phyloP scores from a whole-genome alignment of 257 asterid genomes.

The Linaria vulgaris region DNA sequence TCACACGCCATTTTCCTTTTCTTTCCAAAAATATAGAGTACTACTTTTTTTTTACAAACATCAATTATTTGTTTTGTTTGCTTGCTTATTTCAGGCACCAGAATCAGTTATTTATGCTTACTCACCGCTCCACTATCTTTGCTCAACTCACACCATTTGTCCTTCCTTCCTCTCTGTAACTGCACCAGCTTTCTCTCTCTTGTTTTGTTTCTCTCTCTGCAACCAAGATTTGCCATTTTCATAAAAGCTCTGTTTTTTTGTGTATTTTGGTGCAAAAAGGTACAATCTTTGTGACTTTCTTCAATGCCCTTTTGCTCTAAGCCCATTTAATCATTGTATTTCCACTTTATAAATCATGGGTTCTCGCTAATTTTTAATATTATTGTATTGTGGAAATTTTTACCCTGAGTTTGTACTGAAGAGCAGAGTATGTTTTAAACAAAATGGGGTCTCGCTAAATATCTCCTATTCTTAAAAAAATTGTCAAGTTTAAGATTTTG shows the following conservation, averaged over 20 bases:
- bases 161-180: conserved; percentile 7
- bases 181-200: conserved; percentile 20
- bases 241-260: no score
- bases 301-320: conserved; percentile 34
- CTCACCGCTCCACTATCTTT: conserved; percentile 40
- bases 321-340: conserved; percentile 22
- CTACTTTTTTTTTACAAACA: conserved; percentile 6
- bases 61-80: conserved; percentile 26
- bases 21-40: not conserved
- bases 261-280: conserved; percentile 31
- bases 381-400: conserved; percentile 27
- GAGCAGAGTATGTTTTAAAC: conserved; percentile 12
- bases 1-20: conserved; percentile 11
- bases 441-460: conserved; percentile 48
- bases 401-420: conserved; percentile 28
- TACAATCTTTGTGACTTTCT: conserved; percentile 20
- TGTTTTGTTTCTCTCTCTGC: conserved; percentile 24
- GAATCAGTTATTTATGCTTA: conserved; percentile 38
- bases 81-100: conserved; percentile 31
- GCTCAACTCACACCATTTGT: conserved; percentile 7
- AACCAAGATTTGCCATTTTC: conserved; percentile 18
- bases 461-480: no score
- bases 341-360: conserved; percentile 35
- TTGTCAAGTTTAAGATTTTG: conserved; percentile 1
- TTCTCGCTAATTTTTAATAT: conserved; percentile 36